Base-by-base conservation (phyloP, 2,329 filamentous ascomycete species). In the Penicillium sclerotiorum region DNA sequence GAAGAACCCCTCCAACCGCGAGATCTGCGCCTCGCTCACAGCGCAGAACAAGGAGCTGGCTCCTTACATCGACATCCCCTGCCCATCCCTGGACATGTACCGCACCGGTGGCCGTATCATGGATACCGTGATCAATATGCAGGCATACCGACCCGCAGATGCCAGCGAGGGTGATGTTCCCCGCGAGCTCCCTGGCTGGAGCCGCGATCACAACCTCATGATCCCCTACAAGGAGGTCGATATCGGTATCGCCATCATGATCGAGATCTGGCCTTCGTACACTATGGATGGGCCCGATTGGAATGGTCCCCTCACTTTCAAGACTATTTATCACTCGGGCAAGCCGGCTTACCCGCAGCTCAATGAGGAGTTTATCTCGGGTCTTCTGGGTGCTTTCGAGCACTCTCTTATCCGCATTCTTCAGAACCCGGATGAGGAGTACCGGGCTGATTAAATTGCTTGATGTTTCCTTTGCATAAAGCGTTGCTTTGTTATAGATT, bases 221-320 rank as follows among this genome's bases (percentile, higher is more conserved):
- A 25, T 12, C n/a, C 38, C 38, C 1, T 41, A 41, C 17, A 41
- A 41, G 25, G 38, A 41, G 5, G 38, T 41, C 8, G 38, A 41
- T 17, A 41, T 41, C 15, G 38, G 38, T 8, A 27, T 41, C 7
- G 23, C 38, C 4, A 30, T 41, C 9, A 41, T 41, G 38, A 41
- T 41, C n/a, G 38, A 41, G 23, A 25, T 41, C 15, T 41, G 38
- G 38, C 38, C 38, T 7, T 22, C 38, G 18, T n/a, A 32, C 28
- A 6, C 28, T 28, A 28, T n/a, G n/a, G 38, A 30, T 15, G 38
- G 38, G 11, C 38, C 38, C 5, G 38, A 41, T 18, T 41, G 38
- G 38, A 41, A 25, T 41, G 21, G 15, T 18, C 23, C 23, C n/a
- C 27, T 41, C 23, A 41, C 38, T 8, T 25, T 41, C 8, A 41